A percentile compares a stretch with the other conserved stretches of the same genome.
These are phyloP conservation scores for Beauveria sp. DNA, from an alignment of 2,329 filamentous ascomycete species.

Conservation along the genomic window DNA sequence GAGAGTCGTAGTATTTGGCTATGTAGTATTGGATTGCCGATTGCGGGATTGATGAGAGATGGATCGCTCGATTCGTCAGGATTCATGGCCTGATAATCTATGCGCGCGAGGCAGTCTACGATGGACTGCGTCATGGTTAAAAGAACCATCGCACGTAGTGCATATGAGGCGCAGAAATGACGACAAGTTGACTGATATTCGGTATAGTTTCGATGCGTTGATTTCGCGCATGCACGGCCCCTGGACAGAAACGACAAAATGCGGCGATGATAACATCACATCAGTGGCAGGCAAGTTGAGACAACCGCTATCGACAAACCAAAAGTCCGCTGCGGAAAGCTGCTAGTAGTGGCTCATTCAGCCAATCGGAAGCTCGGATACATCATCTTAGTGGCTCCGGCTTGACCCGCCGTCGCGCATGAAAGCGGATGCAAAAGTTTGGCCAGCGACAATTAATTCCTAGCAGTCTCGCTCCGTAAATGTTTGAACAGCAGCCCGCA, in stretches of 20 bases:
- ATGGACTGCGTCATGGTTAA: slow-evolving; percentile 68
- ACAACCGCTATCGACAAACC: not conserved
- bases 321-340: not conserved
- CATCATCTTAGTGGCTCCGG: slow-evolving; percentile 1
- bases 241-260: not conserved
- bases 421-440: slow-evolving; percentile 13
- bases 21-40: slow-evolving; percentile 66
- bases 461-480: not conserved
- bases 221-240: not conserved
- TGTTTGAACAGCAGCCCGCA: not conserved
- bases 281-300: not conserved
- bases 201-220: not conserved
- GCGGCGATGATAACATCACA: not conserved
- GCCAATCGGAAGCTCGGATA: not conserved
- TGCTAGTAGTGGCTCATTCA: not conserved
- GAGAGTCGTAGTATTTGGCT: slow-evolving; percentile 59
- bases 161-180: not conserved
- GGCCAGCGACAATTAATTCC: slow-evolving; percentile 7
- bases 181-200: not conserved
- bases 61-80: slow-evolving; percentile 33
- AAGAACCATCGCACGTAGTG: slow-evolving; percentile 53
- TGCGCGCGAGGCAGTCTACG: slow-evolving; percentile 48
- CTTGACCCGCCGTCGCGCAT: slow-evolving; percentile 10
- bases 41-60: slow-evolving; percentile 37
- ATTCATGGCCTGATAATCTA: slow-evolving; percentile 15